Evolutionary conservation across 2,329 filamentous ascomycete species (phyloP), one percentile per base, ranked within the genome.

Genomic region (Trichoderma breve): DNA sequence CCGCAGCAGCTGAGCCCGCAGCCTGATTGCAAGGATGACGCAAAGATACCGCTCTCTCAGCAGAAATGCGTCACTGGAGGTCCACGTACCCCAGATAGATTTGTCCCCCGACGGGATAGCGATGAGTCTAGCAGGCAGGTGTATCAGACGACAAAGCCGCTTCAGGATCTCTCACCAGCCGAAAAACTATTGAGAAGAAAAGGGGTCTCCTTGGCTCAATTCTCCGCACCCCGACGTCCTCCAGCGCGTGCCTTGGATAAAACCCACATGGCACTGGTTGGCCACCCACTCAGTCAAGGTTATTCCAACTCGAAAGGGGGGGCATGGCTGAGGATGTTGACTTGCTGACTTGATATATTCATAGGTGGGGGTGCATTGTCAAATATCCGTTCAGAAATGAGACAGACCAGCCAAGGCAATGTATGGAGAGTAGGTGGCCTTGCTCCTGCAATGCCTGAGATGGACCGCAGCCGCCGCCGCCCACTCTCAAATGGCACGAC

Each of bases 351-450:
- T 39, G 32, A 21, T 30, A n/a, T 57, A n/a, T 57, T 76, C 75
- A 34, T 74, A 80, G 32, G 74, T 80, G 18, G 75, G 75, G 1
- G 75, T 75, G 24, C 34, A 78, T 3, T 73, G 75, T 12, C 76
- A 76, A 8, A 79, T 78, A 51, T 60, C 62, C 47, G 71, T 70
- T 66, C 72, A 63, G 30, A 79, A 80, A 47, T 28, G 11, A 79
- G 86, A 71, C 85, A 90, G 78, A 83, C 89, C 73, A 95, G 92
- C 79, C 82, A 86, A 73, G 91, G 92, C 3, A 87, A 90, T 11
- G 86, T 95, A 21, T 97, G 93, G 93, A 88, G 90, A 21, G 90
- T 96, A 12, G 92, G 93, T 30, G 92, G 92, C n/a, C 78, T 88
- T 11, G 87, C 88, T 64, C 87, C 89, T n/a, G 83, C 84, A 8